phyloP scores from a whole-genome alignment of 2,329 filamentous ascomycete genomes.

The Colletotrichum musicola region DNA sequence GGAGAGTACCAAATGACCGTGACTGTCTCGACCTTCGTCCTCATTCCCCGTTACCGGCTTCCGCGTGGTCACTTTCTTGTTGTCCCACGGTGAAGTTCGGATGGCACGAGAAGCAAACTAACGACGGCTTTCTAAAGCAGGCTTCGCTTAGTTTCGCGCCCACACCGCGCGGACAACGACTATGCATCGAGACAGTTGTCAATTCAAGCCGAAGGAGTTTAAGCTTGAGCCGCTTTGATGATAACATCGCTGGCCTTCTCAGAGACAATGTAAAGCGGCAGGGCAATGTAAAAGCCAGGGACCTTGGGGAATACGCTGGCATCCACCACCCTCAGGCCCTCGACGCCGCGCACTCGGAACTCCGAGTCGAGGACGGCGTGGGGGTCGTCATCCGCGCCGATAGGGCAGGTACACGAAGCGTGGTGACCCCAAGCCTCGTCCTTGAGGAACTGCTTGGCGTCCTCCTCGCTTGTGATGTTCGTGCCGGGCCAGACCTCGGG shows the following conservation, averaged over 20 bases:
- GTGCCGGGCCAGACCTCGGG: conserved; percentile 17
- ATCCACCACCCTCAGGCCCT: conserved; percentile 71
- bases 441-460: conserved; percentile 28
- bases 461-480: conserved; percentile 16
- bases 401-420: conserved; percentile 67
- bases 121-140: too few species aligned
- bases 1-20: too few species aligned
- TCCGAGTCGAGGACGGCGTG: conserved; percentile 69
- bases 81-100: too few species aligned
- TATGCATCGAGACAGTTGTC: not conserved
- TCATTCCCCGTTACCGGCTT: too few species aligned
- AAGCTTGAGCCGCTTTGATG: conserved; percentile 40
- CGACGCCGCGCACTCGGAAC: conserved; percentile 68
- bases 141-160: too few species aligned
- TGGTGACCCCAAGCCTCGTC: conserved; percentile 64
- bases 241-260: conserved; percentile 66
- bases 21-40: too few species aligned
- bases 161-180: too few species aligned
- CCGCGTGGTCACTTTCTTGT: too few species aligned
- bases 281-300: conserved; percentile 53
- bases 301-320: conserved; percentile 62
- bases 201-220: not conserved
- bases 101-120: too few species aligned
- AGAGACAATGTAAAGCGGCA: conserved; percentile 66
- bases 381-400: conserved; percentile 67